These are phyloP conservation scores for Barnettozyma californica DNA, from an alignment of 805 yeast genomes.

Conservation along the genomic window DNA sequence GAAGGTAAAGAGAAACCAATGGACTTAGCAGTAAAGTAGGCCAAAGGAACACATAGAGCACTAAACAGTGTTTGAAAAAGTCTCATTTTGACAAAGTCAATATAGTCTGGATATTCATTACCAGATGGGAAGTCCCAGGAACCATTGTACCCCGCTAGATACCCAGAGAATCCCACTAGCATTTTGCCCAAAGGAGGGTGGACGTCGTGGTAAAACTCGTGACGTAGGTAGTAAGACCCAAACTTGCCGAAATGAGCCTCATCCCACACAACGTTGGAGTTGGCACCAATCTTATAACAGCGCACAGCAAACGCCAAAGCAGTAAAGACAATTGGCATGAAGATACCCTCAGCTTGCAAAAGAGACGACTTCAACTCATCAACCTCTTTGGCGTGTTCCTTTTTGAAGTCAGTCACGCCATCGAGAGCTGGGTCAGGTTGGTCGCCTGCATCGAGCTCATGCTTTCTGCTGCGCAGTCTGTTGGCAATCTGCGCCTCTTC, in stretches of 20 bases:
- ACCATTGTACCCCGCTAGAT: conserved; percentile 82
- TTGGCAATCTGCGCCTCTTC: not conserved
- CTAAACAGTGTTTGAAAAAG: conserved; percentile 81
- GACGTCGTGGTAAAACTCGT: conserved; percentile 91
- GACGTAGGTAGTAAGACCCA: conserved; percentile 84
- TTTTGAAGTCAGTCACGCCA: conserved; percentile 16
- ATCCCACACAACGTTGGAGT: conserved; percentile 87
- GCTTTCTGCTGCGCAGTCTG: conserved; percentile 3
- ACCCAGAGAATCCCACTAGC: conserved; percentile 85
- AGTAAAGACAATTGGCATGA: conserved; percentile 66
- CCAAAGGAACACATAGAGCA: conserved; percentile 79
- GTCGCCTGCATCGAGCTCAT: not conserved
- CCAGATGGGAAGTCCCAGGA: conserved; percentile 88
- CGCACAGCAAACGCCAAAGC: conserved; percentile 65
- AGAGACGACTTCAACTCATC: conserved; percentile 20
- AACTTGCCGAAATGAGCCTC: conserved; percentile 98
- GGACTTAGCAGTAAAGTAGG: conserved; percentile 74
- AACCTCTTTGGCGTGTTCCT: conserved; percentile 14
- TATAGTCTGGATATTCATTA: conserved; percentile 62
- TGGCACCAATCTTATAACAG: conserved; percentile 67
- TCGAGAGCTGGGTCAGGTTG: conserved; percentile 1
- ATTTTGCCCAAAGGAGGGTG: conserved; percentile 97
- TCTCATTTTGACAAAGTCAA: conserved; percentile 83
- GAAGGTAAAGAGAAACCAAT: conserved; percentile 68
- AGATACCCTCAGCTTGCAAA: conserved; percentile 24